A percentile compares a stretch with the other conserved stretches of the same genome.
Conservation (phyloP, 805 yeast genomes). For the Lachancea cidri region DNA sequence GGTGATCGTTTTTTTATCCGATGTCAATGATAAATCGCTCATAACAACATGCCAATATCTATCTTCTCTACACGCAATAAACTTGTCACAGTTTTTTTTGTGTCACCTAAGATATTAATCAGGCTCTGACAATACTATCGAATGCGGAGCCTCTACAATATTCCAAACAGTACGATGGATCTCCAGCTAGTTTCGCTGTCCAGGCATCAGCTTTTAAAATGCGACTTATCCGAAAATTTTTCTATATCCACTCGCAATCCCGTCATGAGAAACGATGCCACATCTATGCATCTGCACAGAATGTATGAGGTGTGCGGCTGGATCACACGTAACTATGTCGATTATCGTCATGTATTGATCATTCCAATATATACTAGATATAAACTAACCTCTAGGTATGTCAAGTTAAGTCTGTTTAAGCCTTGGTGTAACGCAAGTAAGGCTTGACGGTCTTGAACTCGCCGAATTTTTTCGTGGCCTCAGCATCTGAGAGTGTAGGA, state of each 20-base stretch:
- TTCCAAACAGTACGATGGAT: background rate
- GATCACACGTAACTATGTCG: no score
- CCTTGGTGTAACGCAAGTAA: conserved; percentile 70
- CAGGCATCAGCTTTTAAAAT: background rate
- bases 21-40: conserved; percentile 8
- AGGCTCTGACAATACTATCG: background rate
- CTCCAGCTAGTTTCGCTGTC: background rate
- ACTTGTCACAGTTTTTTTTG: background rate
- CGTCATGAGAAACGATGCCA: no score
- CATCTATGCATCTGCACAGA: no score
- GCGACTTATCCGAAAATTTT: background rate
- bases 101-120: background rate
- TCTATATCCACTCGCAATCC: no score
- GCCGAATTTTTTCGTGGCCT: conserved; percentile 77
- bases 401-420: conserved; percentile 11
- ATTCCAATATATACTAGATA: no score
- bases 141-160: background rate
- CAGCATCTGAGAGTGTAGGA: conserved; percentile 75
- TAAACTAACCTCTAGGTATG: background rate
- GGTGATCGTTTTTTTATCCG: background rate
- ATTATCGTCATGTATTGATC: no score
- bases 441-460: conserved; percentile 84
- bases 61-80: background rate
- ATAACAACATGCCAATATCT: conserved; percentile 5
- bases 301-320: no score